Percentiles rank a stretch among this genome's conserved stretches.
These are phyloP conservation scores for Sarcomyxa edulis DNA, from an alignment of 768 basidiomycete genomes.

Conservation along the genomic window DNA sequence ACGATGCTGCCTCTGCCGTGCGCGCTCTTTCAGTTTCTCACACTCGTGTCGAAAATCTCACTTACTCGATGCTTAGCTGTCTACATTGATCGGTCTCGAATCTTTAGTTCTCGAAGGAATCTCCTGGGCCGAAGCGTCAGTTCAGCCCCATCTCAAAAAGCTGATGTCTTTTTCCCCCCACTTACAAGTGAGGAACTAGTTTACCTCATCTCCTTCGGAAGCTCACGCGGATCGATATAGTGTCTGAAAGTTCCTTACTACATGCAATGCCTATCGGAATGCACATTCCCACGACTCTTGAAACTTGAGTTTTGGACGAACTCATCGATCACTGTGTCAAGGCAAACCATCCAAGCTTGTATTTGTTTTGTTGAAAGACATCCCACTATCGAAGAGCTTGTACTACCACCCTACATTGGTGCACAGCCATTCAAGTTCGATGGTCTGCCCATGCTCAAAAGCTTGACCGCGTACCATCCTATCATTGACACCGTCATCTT, in stretches of 20 bases:
- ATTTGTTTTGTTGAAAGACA: constrained; percentile 37
- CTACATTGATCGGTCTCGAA: constrained; percentile 21
- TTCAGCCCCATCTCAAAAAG: constrained; percentile 15
- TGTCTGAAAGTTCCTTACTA: constrained; percentile 43
- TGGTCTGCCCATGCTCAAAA: constrained; percentile 35
- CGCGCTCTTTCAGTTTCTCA: constrained; percentile 20
- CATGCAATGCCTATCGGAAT: constrained; percentile 28
- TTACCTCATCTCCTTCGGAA: not conserved
- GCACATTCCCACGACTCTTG: constrained; percentile 39
- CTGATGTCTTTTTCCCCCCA: constrained; percentile 22
- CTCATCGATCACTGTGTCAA: constrained; percentile 30
- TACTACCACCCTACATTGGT: constrained; percentile 35
- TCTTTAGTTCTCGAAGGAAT: constrained; percentile 22
- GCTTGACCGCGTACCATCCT: constrained; percentile 28
- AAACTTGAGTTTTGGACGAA: constrained; percentile 34
- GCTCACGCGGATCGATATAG: constrained; percentile 20
- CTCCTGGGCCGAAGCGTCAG: constrained; percentile 21
- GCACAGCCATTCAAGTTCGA: constrained; percentile 25
- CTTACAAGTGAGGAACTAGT: constrained; percentile 23
- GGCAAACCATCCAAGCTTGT: constrained; percentile 27
- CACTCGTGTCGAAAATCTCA: not conserved
- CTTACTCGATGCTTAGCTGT: constrained; percentile 16
- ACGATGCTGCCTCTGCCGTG: constrained; percentile 18
- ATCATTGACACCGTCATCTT: constrained; percentile 21
- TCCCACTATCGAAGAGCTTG: constrained; percentile 38